Base-by-base conservation (phyloP, 2,329 filamentous ascomycete species). In the Fusarium aywerte region DNA sequence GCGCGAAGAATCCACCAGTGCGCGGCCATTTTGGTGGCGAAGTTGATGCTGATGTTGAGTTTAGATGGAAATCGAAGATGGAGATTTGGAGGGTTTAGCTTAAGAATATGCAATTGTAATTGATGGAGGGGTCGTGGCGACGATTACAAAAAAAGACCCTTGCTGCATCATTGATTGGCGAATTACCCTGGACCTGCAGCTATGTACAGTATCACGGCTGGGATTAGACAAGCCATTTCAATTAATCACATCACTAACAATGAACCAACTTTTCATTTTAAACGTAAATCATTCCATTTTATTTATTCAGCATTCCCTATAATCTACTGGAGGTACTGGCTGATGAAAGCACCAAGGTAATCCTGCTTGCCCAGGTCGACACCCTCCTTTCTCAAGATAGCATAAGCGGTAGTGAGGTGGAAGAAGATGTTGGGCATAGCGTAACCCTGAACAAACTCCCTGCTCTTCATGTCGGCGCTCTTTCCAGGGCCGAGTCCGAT, bases 391-490 rank as follows among this genome's bases (percentile, higher is more conserved):
- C 89, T 80, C 73, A 91, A 72, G 55, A 91, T 86, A 21, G 76
- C 80, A 77, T 91, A 91, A 11, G 85, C 81, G 13, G 82, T 88
- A 4, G 76, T 81, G 15, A 86, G 67, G 73, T 91, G 89, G 77
- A 91, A 92, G 78, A 82, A 89, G 68, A 90, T 76, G 71, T 90
- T 89, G 21, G 89, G 87, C 40, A 88, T 55, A 5, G 77, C 80
- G 74, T 83, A 87, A 4, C 77, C 76, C 38, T 76, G 72, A 21
- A 85, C 71, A 72, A 86, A 90, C 3, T 79, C 75, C 43, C 67
- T 29, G 45, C 67, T 73, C 33, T 67, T 58, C 47, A 78, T 52
- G 38, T 71, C 35, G 31, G 58, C 71, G n/a, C 50, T 63, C 60
- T 73, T 76, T 33, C 65, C 63, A 18, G 73, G 67, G 3, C 78